A percentile compares a stretch with the other conserved stretches of the same genome.
These are phyloP conservation scores for Circinella minor DNA, from an alignment of 371 early-diverging fungal species.

Conservation along the genomic window DNA sequence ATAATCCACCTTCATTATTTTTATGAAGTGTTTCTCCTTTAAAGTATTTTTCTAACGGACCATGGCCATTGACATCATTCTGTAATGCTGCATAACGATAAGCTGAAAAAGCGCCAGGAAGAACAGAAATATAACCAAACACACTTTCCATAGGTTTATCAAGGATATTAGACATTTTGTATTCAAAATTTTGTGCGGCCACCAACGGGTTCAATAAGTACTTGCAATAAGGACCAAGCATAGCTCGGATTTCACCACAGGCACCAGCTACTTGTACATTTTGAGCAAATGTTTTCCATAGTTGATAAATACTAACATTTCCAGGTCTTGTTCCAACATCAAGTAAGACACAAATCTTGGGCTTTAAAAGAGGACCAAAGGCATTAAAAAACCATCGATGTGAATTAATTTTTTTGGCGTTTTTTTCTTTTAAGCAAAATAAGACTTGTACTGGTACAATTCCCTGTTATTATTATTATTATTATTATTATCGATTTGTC, in stretches of 20 bases:
- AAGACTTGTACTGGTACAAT: slow-evolving; percentile 79
- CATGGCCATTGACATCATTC: slow-evolving; percentile 58
- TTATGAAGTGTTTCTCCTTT: slow-evolving; percentile 62
- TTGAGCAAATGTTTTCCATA: slow-evolving; percentile 74
- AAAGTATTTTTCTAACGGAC: slow-evolving; percentile 70
- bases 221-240: slow-evolving; percentile 56
- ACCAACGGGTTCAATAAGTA: slow-evolving; percentile 83
- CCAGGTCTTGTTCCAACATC: slow-evolving; percentile 78
- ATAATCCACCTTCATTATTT: slow-evolving; percentile 51
- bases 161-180: slow-evolving; percentile 87
- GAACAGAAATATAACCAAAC: slow-evolving; percentile 85
- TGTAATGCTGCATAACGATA: slow-evolving; percentile 66
- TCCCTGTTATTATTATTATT: slow-evolving; percentile 26
- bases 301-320: slow-evolving; percentile 63
- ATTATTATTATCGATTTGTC: too few species aligned
- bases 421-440: slow-evolving; percentile 87
- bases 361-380: slow-evolving; percentile 68
- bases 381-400: slow-evolving; percentile 91
- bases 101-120: slow-evolving; percentile 80
- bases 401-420: slow-evolving; percentile 88
- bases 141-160: slow-evolving; percentile 85
- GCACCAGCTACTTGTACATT: slow-evolving; percentile 76
- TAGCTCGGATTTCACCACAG: slow-evolving; percentile 74
- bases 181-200: slow-evolving; percentile 94
- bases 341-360: slow-evolving; percentile 77